These are phyloP conservation scores for Pilasporangium apinafurcum DNA, from an alignment of 352 stramenopile species.

Conservation along the genomic window DNA sequence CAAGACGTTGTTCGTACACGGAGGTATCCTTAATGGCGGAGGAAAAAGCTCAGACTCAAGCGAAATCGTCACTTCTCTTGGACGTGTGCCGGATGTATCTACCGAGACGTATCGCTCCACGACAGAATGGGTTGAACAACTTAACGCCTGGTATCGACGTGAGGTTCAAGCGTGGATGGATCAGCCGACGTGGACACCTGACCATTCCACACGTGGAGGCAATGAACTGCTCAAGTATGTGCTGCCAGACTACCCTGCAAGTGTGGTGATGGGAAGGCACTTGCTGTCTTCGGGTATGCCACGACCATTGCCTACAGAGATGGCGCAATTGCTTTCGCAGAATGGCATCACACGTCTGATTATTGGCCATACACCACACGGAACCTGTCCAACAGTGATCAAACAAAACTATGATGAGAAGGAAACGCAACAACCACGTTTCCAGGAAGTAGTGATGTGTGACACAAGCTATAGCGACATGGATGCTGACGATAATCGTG, in stretches of 20 bases:
- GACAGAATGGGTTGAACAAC: constrained; percentile 53
- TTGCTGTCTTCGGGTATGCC: constrained; percentile 78
- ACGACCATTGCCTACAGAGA: constrained; percentile 25
- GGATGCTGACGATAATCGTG: constrained; percentile 63
- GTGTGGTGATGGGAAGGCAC: constrained; percentile 70
- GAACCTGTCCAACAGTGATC: constrained; percentile 87
- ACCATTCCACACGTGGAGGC: constrained; percentile 47
- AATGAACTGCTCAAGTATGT: constrained; percentile 71
- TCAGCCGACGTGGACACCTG: constrained; percentile 65
- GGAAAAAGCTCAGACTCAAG: too few relatives aligned
- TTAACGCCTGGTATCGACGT: constrained; percentile 81
- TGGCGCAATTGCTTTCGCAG: constrained; percentile 47
- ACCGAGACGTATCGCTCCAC: too few relatives aligned
- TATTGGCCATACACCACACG: constrained; percentile 90
- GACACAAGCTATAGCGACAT: constrained; percentile 92
- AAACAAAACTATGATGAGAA: constrained; percentile 28
- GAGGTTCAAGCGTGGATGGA: constrained; percentile 77
- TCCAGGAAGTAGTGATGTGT: constrained; percentile 86
- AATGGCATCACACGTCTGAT: constrained; percentile 82
- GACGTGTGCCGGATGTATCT: constrained; percentile 64
- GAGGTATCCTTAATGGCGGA: constrained; percentile 66
- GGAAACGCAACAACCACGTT: constrained; percentile 11
- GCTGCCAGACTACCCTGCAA: constrained; percentile 43
- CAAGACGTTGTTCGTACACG: constrained; percentile 91
- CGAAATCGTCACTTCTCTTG: constrained; percentile 42